These are phyloP conservation scores for Russula brevipes DNA, from an alignment of 768 basidiomycete genomes.

Conservation along the genomic window DNA sequence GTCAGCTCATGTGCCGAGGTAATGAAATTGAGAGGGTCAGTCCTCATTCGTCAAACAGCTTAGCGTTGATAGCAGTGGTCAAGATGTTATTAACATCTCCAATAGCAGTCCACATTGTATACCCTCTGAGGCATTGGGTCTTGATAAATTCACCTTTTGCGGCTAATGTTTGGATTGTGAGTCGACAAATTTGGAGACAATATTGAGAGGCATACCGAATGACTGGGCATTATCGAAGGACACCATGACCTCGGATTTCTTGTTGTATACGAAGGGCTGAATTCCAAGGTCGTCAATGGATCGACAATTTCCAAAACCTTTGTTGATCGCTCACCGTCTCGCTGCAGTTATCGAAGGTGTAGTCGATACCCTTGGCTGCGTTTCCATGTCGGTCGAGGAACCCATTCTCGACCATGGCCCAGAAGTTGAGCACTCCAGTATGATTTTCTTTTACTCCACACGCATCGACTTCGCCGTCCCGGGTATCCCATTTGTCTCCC, in stretches of 20 bases:
- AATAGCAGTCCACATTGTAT: too few relatives aligned
- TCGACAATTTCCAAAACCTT: neutral
- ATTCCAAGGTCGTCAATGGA: neutral
- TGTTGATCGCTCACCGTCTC: slow-evolving; percentile 28
- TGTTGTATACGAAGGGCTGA: slow-evolving; percentile 34
- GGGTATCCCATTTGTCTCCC: slow-evolving; percentile 47
- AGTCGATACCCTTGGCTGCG: slow-evolving; percentile 42
- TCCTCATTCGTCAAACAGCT: too few relatives aligned
- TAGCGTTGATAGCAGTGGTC: too few relatives aligned
- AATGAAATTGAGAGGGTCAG: too few relatives aligned
- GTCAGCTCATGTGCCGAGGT: too few relatives aligned
- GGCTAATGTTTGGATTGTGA: neutral
- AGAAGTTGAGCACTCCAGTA: slow-evolving; percentile 53
- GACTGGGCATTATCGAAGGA: slow-evolving; percentile 35
- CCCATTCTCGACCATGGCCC: slow-evolving; percentile 50
- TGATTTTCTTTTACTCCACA: slow-evolving; percentile 52
- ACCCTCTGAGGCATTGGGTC: too few relatives aligned
- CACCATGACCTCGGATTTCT: slow-evolving; percentile 30
- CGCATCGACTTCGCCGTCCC: slow-evolving; percentile 40
- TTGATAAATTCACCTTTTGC: too few relatives aligned
- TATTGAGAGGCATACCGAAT: slow-evolving; percentile 24
- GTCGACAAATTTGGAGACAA: neutral
- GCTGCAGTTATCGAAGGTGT: slow-evolving; percentile 38
- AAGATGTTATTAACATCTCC: too few relatives aligned
- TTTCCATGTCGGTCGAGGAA: slow-evolving; percentile 46